Conservation (phyloP, 495 filamentous ascomycete genomes). For the Xylaria palmicola region DNA sequence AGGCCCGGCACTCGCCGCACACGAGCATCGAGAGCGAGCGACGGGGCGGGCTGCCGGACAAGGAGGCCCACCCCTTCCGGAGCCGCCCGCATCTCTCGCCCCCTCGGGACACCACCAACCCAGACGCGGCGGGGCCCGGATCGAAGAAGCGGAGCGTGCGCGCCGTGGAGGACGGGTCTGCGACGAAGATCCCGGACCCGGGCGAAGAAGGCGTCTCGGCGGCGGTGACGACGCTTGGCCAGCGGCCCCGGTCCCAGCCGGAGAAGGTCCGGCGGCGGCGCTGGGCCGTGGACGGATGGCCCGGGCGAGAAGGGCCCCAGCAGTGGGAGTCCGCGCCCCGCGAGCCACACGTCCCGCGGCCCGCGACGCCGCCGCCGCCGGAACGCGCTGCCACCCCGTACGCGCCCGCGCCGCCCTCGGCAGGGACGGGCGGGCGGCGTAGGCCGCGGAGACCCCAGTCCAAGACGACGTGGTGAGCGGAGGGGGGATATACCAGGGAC, state of each 20-base stretch:
- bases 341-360: neutral
- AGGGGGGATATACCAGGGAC: no score
- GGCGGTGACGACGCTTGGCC: no score
- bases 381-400: neutral
- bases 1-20: neutral
- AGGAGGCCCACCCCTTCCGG: neutral
- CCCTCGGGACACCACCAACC: neutral
- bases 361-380: no score
- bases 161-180: no score
- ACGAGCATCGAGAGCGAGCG: neutral
- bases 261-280: no score
- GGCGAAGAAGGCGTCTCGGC: no score
- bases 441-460: conserved; percentile 2
- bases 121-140: neutral
- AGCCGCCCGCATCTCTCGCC: neutral
- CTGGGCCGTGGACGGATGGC: no score
- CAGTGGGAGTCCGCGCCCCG: neutral
- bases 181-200: no score
- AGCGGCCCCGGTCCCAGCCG: no score
- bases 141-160: neutral
- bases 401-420: neutral
- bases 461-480: neutral
- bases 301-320: neutral
- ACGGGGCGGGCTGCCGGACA: neutral
- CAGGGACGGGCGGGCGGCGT: neutral